Conservation (phyloP, 108 stramenopile genomes). For the Skeletonema tropicum region DNA sequence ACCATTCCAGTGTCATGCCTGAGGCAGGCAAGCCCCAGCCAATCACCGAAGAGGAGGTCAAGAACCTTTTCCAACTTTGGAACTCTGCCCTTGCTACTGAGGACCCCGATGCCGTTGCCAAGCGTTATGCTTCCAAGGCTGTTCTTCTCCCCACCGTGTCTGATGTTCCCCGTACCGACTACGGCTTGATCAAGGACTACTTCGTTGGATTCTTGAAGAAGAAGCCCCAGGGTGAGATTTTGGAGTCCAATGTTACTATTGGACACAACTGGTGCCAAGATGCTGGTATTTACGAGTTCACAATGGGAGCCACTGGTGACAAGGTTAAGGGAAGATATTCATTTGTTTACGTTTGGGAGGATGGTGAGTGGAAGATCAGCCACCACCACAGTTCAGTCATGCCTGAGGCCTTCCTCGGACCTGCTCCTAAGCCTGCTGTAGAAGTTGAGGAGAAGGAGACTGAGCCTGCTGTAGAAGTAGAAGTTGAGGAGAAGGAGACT, state of each 20-base stretch:
- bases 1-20: constrained; percentile 74
- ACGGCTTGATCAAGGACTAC: constrained; percentile 53
- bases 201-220: constrained; percentile 59
- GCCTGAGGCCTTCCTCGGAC: constrained; percentile 53
- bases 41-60: constrained; percentile 51
- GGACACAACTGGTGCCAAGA: constrained; percentile 59
- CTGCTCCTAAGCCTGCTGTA: constrained; percentile 5
- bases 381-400: constrained; percentile 75
- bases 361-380: constrained; percentile 73
- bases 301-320: constrained; percentile 59
- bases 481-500: constrained; percentile 10
- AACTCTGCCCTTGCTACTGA: constrained; percentile 37
- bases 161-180: constrained; percentile 52
- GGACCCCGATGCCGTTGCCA: constrained; percentile 37
- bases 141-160: constrained; percentile 57
- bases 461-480: too few species aligned
- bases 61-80: constrained; percentile 56
- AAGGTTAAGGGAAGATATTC: constrained; percentile 64
- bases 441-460: constrained; percentile 12
- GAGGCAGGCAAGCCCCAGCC: constrained; percentile 46
- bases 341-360: constrained; percentile 65
- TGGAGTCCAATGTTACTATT: constrained; percentile 34
- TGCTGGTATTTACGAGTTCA: constrained; percentile 64
- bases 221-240: constrained; percentile 56
- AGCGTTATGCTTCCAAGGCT: constrained; percentile 33